Conservation (phyloP, 495 filamentous ascomycete genomes). For the Geopyxis carbonaria region DNA sequence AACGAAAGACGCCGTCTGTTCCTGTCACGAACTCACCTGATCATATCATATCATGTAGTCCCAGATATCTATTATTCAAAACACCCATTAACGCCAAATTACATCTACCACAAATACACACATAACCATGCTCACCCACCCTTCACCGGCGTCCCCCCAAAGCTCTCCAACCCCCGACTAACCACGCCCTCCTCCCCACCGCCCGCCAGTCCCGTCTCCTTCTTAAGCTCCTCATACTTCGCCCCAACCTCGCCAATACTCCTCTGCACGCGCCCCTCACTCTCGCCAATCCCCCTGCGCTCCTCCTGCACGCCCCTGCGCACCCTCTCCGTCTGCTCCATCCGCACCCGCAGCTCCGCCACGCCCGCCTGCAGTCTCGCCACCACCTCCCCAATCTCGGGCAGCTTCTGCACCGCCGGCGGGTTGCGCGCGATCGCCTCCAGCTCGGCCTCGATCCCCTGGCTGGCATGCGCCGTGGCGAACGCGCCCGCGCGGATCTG, state of each 20-base stretch:
- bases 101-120: no score
- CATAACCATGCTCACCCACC: no score
- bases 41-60: no score
- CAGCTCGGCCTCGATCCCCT: conserved; percentile 15
- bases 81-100: no score
- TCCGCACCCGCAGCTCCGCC: conserved; percentile 37
- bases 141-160: conserved; percentile 29
- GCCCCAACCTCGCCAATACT: conserved; percentile 69
- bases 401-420: conserved; percentile 38
- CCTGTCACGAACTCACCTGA: no score
- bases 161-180: conserved; percentile 22
- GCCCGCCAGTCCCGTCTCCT: conserved; percentile 27
- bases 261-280: conserved; percentile 67
- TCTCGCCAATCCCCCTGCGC: conserved; percentile 48
- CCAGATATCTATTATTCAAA: no score
- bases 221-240: conserved; percentile 35
- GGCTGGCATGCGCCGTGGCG: conserved; percentile 7
- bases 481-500: conserved; percentile 46
- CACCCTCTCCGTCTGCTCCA: conserved; percentile 33
- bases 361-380: conserved; percentile 34
- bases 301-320: conserved; percentile 36
- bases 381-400: conserved; percentile 35
- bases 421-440: conserved; percentile 25
- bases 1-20: no score
- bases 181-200: conserved; percentile 20